Base-by-base conservation (phyloP, 208 protist genomes). In the Trypanosoma cruzi region DNA sequence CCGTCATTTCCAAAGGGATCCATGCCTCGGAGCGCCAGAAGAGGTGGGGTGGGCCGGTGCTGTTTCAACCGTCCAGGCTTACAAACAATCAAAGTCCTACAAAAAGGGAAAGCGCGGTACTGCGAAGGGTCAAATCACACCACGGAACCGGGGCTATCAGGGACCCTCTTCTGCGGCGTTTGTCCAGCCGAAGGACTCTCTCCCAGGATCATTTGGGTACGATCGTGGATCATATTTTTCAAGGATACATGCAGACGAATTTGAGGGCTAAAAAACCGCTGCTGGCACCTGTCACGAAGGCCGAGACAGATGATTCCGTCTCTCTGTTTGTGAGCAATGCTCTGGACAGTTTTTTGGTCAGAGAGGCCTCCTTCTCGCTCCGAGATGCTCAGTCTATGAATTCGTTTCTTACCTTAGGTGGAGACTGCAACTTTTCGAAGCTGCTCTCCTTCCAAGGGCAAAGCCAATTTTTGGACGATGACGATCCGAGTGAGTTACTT, bases 281-380 rank as follows among this genome's bases (percentile, higher is more conserved):
- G 29, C 55, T 20, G 37, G 2, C 32, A 2, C 11, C 58, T 46
- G 32, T 22, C 11, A 29, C 18, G 10, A 4, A 50, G 20, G 28
- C 3, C 4, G 40, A 52, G 7, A 7, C 5, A 20, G 8, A 28
- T 4, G 32, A 60, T 58, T 18, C 14, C 53, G 53, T 69, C 0
- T 60, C 64, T 32, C 10, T 48, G 29, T 69, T 61, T 57, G 64
- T 69, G 34, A 60, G 11, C n/a, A 48, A 49, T 16, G 64, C 64
- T 4, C 7, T 69, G 14, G 52, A 69, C 4, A 69, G 60, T 26
- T 69, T 32, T 60, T 28, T 69, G 13, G 48, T 52, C 16, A 69
- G 31, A 36, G 64, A 69, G 64, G 52, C 64, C 8, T 69, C 64
- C 8, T 60, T 69, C 22, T 69, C 64, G 8, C 16, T 50, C 16